Percentiles rank a stretch among this genome's conserved stretches.
Conservation (phyloP, 2,329 filamentous ascomycete species). For the Cladophialophora chaetospira region DNA sequence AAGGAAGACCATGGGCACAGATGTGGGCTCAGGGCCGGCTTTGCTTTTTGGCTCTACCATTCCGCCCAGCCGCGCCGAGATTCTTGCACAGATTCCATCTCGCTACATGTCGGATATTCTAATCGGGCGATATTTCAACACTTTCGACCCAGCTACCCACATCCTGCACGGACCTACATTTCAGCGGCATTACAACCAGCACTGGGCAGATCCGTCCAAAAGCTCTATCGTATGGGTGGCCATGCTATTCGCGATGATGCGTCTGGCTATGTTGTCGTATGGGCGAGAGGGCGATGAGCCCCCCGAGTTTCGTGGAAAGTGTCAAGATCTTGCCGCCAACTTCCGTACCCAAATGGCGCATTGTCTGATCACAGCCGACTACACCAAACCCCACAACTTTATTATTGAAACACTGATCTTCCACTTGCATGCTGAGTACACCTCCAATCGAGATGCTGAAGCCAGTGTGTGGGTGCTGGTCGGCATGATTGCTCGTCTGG, state of each 20-base stretch:
- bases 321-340: constrained; percentile 48
- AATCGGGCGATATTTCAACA: constrained; percentile 88
- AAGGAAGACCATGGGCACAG: constrained; percentile 59
- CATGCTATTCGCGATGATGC: constrained; percentile 66
- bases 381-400: constrained; percentile 61
- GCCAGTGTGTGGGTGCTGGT: constrained; percentile 62
- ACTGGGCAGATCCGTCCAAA: constrained; percentile 62
- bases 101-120: constrained; percentile 82
- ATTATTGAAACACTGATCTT: constrained; percentile 64
- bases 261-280: constrained; percentile 65
- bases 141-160: constrained; percentile 66
- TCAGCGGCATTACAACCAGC: constrained; percentile 67
- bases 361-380: constrained; percentile 64
- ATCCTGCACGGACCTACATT: constrained; percentile 85
- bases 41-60: constrained; percentile 75
- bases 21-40: constrained; percentile 66
- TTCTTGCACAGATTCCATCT: constrained; percentile 76
- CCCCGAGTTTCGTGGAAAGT: constrained; percentile 62
- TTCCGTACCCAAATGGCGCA: constrained; percentile 62
- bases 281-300: constrained; percentile 63
- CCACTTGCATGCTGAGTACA: constrained; percentile 64
- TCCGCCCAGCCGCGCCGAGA: constrained; percentile 71
- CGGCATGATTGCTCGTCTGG: constrained; percentile 62
- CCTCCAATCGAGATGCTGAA: constrained; percentile 60
- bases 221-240: constrained; percentile 63